Evolutionary conservation across 23 red algal species (phyloP), one percentile per base, ranked within the genome.

Genomic region (Gracilaria domingensis): DNA sequence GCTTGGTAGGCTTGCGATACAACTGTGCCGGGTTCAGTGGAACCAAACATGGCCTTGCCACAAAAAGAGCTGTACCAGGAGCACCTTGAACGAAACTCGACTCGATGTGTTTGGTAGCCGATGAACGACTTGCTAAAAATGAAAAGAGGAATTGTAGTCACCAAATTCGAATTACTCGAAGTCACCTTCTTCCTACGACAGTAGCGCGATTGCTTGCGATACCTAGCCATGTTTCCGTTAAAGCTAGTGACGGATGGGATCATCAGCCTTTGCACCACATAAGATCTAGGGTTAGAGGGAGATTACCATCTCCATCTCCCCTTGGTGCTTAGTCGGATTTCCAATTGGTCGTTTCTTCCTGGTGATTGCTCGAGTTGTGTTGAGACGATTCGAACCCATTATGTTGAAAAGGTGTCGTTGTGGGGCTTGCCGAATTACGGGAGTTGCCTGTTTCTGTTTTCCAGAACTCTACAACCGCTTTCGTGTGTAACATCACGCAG

Each of bases 101-200:
- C 9, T 62, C 20, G 3, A 84, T 62, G 8, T 0, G 51, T 37
- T 53, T 28, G n/a, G 2, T 84, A 84, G 6, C 16, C 7, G 24
- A 84, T 34, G 80, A 65, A 84, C 16, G 80, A 84, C n/a, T 65
- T 84, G 7, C n/a, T 12, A 56, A 6, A 25, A 84, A 33, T 70
- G 80, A 38, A 65, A 84, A 21, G 66, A 84, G 0, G 29, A 21
- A 35, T 84, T 0, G 16, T 25, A 38, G 30, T 51, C 51, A n/a
- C 1, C 55, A 35, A 56, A 65, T 26, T 84, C 54, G 0, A 84
- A 34, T 13, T 64, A 51, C n/a, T 11, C 0, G 12, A n/a, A 66
- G 21, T 66, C 60, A n/a, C 7, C 60, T 66, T 66, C 24, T 8
- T 66, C 21, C 24, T 66, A 33, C 8, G 60, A 66, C 21, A 66